Evolutionary conservation across 495 filamentous ascomycete genomes (phyloP).

Genomic region (Xylaria intraflava): DNA sequence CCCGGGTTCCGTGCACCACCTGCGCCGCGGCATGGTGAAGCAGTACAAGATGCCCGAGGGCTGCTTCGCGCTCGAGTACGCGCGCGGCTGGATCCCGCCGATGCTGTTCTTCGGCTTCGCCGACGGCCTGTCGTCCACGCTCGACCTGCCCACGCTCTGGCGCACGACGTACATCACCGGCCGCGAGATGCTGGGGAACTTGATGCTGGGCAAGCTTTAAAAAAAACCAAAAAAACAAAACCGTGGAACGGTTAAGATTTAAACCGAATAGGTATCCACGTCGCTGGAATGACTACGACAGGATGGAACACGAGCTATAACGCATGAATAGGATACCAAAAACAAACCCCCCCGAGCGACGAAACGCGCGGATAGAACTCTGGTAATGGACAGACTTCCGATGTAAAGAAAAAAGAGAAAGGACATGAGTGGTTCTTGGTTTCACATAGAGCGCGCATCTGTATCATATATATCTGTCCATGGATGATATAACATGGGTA

Average conservation of each 20-base stretch:
- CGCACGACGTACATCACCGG: constrained; percentile 63
- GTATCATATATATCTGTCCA: no score
- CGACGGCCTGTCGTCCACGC: constrained; percentile 66
- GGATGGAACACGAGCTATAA: no score
- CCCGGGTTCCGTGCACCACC: constrained; percentile 68
- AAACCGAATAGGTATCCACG: no score
- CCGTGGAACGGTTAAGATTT: no score
- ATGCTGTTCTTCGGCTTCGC: constrained; percentile 86
- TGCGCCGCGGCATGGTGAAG: constrained; percentile 67
- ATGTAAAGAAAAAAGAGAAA: not conserved
- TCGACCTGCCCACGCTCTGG: constrained; percentile 76
- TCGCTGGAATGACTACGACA: no score
- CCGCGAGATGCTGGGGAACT: constrained; percentile 64
- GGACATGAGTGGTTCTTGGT: no score
- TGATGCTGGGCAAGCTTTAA: constrained; percentile 66
- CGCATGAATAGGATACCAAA: no score
- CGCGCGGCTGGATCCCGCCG: constrained; percentile 81
- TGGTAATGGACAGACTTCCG: no score
- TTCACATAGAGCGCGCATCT: no score
- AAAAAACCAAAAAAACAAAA: not conserved
- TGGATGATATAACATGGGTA: no score
- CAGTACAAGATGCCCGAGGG: constrained; percentile 77
- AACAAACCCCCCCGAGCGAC: no score
- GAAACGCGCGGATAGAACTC: no score
- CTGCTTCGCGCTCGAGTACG: constrained; percentile 85